phyloP scores from a whole-genome alignment of 768 basidiomycete species.

The Auricularia heimuer region DNA sequence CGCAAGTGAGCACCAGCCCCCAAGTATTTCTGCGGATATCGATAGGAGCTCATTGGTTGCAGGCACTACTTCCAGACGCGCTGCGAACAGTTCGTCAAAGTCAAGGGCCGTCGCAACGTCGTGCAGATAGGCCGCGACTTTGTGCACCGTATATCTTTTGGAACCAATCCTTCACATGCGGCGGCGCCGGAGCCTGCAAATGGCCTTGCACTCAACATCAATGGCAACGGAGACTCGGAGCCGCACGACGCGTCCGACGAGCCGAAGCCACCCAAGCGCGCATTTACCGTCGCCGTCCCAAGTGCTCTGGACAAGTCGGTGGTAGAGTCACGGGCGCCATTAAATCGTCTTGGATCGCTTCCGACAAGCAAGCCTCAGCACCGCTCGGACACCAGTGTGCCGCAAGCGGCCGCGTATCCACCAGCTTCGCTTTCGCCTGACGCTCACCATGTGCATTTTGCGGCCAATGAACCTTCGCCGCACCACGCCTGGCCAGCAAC shows the following conservation, averaged over 20 bases:
- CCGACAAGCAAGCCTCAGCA: not conserved
- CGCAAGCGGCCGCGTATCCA: too few relatives aligned
- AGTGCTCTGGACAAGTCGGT: not conserved
- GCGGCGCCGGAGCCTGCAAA: not conserved
- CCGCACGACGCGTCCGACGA: too few relatives aligned
- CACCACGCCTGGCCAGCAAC: not conserved
- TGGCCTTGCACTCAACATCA: not conserved
- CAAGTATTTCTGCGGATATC: too few relatives aligned
- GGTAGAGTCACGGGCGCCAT: not conserved
- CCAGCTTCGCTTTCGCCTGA: not conserved
- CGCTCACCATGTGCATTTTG: not conserved
- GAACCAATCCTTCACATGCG: not conserved
- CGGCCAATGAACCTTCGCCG: not conserved
- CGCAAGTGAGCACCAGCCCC: not conserved
- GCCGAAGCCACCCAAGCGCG: not conserved
- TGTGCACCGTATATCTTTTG: not conserved
- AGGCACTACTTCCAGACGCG: constrained; percentile 3
- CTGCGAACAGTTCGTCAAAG: constrained; percentile 1
- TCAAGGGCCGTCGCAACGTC: not conserved
- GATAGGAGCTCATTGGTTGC: too few relatives aligned
- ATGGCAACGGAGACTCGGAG: too few relatives aligned
- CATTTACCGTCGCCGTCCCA: not conserved
- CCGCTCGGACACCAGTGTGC: too few relatives aligned
- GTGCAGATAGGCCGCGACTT: not conserved
- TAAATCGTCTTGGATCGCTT: not conserved